A percentile compares a stretch with the other conserved stretches of the same genome.
Evolutionary conservation across 129 eudicot genomes (phyloP).

Genomic region (Oenanthe sinensis): DNA sequence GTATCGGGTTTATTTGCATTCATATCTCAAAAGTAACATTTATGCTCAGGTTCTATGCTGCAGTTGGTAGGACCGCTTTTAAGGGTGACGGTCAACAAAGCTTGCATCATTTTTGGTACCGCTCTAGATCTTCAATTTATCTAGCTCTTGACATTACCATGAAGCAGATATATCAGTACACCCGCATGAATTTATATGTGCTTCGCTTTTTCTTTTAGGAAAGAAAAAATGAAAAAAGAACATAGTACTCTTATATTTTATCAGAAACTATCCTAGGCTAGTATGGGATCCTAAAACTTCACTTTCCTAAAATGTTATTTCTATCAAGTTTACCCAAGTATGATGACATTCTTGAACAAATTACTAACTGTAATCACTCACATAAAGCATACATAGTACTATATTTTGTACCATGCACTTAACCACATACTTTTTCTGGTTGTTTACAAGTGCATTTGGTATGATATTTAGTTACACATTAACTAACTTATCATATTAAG

Average conservation of each 20-base stretch:
- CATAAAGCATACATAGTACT: no score
- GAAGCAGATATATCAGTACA: background rate
- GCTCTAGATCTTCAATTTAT: background rate
- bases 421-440: no score
- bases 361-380: no score
- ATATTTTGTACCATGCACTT: no score
- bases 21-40: slow-evolving; percentile 1
- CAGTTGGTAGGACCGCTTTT: slow-evolving; percentile 89
- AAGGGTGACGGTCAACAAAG: slow-evolving; percentile 92
- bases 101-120: slow-evolving; percentile 96
- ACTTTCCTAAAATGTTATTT: no score
- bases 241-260: background rate
- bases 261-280: background rate
- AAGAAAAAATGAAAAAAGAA: no score
- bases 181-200: background rate
- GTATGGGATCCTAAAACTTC: background rate
- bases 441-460: no score
- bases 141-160: background rate
- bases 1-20: slow-evolving; percentile 12
- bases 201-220: no score
- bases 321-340: no score
- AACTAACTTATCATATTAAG: background rate
- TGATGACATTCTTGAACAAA: no score
- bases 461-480: background rate
- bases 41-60: slow-evolving; percentile 77